phyloP scores from a whole-genome alignment of 1,284 basidiomycete species.

The Fomitopsis betulina region DNA sequence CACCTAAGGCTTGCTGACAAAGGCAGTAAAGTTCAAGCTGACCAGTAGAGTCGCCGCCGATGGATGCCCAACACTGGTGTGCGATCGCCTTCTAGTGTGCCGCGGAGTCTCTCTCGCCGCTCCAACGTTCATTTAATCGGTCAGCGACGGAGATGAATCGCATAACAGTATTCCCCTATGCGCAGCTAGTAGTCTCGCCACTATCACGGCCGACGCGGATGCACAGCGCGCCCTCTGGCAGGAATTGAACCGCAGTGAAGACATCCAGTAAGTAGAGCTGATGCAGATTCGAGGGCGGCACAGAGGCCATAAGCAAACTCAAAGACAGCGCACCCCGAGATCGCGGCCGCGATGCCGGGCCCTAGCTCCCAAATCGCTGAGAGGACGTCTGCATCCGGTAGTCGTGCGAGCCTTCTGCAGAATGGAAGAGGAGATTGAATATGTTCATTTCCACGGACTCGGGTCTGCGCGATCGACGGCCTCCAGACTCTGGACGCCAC shows the following conservation, averaged over 20 bases:
- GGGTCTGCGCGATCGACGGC: neutral
- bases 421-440: slow-evolving; percentile 1
- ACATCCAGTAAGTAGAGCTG: neutral
- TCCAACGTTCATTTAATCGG: neutral
- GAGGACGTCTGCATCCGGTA: neutral
- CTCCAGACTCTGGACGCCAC: neutral
- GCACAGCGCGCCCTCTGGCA: neutral
- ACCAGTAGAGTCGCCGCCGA: neutral
- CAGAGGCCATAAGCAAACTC: neutral
- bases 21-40: neutral
- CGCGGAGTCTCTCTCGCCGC: neutral
- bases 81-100: neutral
- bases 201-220: neutral
- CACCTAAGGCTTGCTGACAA: neutral
- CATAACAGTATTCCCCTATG: neutral
- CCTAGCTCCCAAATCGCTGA: neutral
- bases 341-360: neutral
- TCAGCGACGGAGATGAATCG: slow-evolving; percentile 1
- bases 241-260: neutral
- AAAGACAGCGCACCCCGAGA: neutral
- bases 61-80: neutral
- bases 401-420: neutral
- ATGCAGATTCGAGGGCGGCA: neutral
- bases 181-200: neutral
- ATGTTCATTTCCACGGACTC: neutral